Conservation (phyloP, 2,329 filamentous ascomycete species). For the Phaeosphaeria sp. region DNA sequence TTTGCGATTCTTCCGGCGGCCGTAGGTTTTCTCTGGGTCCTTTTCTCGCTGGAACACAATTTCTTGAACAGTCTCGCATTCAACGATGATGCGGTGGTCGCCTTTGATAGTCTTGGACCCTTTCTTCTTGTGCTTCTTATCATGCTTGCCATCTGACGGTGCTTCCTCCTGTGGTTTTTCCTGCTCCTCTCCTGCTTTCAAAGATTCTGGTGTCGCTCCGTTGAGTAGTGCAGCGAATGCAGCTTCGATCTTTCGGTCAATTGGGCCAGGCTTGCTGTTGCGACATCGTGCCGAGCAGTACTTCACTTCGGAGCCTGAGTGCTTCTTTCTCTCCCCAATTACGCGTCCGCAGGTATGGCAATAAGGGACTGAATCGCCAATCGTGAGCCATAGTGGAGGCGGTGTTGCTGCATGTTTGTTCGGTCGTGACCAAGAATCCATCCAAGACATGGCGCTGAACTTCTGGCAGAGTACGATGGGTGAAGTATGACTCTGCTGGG, state of each 20-base stretch:
- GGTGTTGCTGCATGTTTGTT: conserved; percentile 53
- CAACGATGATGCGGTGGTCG: conserved; percentile 58
- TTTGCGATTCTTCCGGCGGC: conserved; percentile 55
- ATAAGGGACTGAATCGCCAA: conserved; percentile 59
- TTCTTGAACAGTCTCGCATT: conserved; percentile 58
- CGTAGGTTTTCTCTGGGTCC: conserved; percentile 56
- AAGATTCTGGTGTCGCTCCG: conserved; percentile 36
- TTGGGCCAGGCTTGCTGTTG: conserved; percentile 56
- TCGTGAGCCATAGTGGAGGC: conserved; percentile 61
- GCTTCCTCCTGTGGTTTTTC: conserved; percentile 2
- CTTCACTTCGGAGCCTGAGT: conserved; percentile 51
- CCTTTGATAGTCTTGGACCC: conserved; percentile 51
- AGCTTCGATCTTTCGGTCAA: conserved; percentile 61
- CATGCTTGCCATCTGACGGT: conserved; percentile 9
- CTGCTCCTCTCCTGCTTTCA: conserved; percentile 23
- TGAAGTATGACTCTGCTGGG: not conserved
- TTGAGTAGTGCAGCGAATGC: conserved; percentile 54
- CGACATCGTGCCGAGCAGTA: conserved; percentile 66
- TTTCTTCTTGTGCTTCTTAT: conserved; percentile 38
- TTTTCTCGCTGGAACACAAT: conserved; percentile 56
- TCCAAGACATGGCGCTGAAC: conserved; percentile 49
- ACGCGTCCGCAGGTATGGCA: conserved; percentile 65
- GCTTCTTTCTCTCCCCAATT: conserved; percentile 53
- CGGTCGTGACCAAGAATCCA: conserved; percentile 57
- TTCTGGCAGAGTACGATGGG: too few species aligned